A percentile compares a stretch with the other conserved stretches of the same genome.
These are phyloP conservation scores for Dendryphion nanum DNA, from an alignment of 2,329 filamentous ascomycete species.

Conservation along the genomic window DNA sequence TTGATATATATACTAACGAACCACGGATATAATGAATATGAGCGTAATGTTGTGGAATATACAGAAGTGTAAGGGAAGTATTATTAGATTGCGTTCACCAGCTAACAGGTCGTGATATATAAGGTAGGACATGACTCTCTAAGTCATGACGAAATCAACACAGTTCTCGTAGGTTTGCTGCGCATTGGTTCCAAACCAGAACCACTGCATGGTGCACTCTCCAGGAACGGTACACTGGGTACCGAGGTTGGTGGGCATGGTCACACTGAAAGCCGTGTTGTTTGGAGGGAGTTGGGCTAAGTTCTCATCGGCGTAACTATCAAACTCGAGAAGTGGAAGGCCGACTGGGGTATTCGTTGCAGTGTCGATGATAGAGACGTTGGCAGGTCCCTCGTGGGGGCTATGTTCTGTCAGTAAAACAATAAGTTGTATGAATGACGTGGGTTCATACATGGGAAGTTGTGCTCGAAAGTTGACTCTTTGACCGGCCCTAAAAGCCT, in stretches of 20 bases:
- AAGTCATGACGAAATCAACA: conserved; percentile 2
- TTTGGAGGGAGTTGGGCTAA: conserved; percentile 38
- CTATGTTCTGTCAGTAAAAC: too few relatives aligned
- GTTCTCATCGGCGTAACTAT: conserved; percentile 26
- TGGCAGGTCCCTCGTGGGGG: conserved; percentile 56
- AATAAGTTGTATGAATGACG: too few relatives aligned
- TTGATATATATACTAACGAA: too few relatives aligned
- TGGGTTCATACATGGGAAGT: conserved; percentile 48
- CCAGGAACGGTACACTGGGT: conserved; percentile 47
- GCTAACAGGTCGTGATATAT: too few relatives aligned
- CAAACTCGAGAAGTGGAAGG: conserved; percentile 20
- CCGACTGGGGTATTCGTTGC: conserved; percentile 53
- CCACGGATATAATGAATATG: too few relatives aligned
- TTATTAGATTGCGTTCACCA: too few relatives aligned
- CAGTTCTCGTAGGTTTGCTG: conserved; percentile 41
- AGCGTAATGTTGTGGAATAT: too few relatives aligned
- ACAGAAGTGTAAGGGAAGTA: too few relatives aligned
- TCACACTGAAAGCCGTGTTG: conserved; percentile 52
- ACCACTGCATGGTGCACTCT: conserved; percentile 59
- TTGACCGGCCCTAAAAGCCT: conserved; percentile 50
- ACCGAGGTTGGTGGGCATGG: conserved; percentile 50
- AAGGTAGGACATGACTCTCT: too few relatives aligned
- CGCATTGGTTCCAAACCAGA: conserved; percentile 56
- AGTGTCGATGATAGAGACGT: conserved; percentile 59
- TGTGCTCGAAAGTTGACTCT: conserved; percentile 44